Evolutionary conservation across 306 rosid species (phyloP), one percentile per base, ranked within the genome.

Genomic region (Crataegus laevigata): DNA sequence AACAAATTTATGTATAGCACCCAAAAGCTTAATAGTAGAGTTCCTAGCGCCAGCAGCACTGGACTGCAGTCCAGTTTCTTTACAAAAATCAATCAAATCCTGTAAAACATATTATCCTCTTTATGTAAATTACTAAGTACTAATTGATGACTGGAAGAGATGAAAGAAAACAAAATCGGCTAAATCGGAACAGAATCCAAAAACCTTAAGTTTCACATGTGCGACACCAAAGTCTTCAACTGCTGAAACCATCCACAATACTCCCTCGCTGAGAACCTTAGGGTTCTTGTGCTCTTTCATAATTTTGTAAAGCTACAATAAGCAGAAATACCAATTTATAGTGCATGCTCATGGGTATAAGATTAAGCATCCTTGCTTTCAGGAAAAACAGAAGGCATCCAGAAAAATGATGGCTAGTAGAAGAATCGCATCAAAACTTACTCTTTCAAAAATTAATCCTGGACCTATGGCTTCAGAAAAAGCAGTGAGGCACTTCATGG

Each of bases 251-350:
- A 96, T 92, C 99, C 99, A 96, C 82, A 83, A 70, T 78, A 92
- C 77, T 63, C 99, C 99, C 86, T 96, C 99, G 30, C 99, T 96
- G 17, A 96, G 96, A 78, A 96, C 99, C 89, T 90, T 96, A 2
- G 99, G 99, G 82, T 96, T 96, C 91, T 96, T 96, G 75, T 96
- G 99, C 87, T 96, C 99, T 92, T 89, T 96, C 94, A 89, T 84
- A 69, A 96, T 96, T 88, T 92, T 96, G 85, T 89, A 96, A 42
- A 89, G 87, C 99, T 96, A 66, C 78, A 83, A 47, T 58, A 18
- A 42, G 68, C 25, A 75, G 24, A 73, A 38, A 10, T 45, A 51
- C 21, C 24, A 74, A 54, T 78, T 14, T 18, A 86, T 69, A 62
- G 66, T 58, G 12, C 28, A 75, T 29, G 66, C 59, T 22, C 68